Percentiles rank a stretch among this genome's conserved stretches.
phyloP scores from a whole-genome alignment of 495 filamentous ascomycete genomes.

The Pyrenula massariospora region DNA sequence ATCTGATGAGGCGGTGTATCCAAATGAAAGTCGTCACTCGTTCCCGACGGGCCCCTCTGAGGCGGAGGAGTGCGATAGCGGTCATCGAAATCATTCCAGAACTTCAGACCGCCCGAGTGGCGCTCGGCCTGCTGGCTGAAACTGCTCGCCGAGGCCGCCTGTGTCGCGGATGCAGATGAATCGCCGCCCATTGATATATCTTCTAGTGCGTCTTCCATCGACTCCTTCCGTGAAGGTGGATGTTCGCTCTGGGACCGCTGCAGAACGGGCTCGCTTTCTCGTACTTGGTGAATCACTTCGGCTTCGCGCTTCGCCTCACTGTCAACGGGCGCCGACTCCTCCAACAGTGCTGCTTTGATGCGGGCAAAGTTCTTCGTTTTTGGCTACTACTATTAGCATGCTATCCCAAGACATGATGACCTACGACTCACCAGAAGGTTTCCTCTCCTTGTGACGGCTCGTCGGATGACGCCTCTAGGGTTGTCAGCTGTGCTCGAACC shows the following conservation, averaged over 20 bases:
- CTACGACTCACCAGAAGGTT: slow-evolving; percentile 66
- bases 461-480: slow-evolving; percentile 38
- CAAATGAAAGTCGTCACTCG: slow-evolving; percentile 68
- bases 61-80: slow-evolving; percentile 55
- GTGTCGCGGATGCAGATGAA: slow-evolving; percentile 14
- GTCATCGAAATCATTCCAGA: slow-evolving; percentile 69
- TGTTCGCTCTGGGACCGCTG: slow-evolving; percentile 36
- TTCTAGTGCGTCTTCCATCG: slow-evolving; percentile 43
- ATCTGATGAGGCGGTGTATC: slow-evolving; percentile 50
- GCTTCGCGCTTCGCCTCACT: slow-evolving; percentile 84
- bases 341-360: slow-evolving; percentile 76
- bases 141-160: slow-evolving; percentile 40
- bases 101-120: slow-evolving; percentile 60
- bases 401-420: slow-evolving; percentile 5
- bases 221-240: slow-evolving; percentile 27
- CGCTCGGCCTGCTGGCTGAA: slow-evolving; percentile 63
- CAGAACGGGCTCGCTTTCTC: slow-evolving; percentile 50
- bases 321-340: slow-evolving; percentile 79
- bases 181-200: slow-evolving; percentile 49
- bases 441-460: slow-evolving; percentile 71
- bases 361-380: slow-evolving; percentile 93
- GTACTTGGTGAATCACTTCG: slow-evolving; percentile 87
- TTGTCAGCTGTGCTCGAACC: slow-evolving; percentile 27
- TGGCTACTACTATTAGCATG: slow-evolving; percentile 35
- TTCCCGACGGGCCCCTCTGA: slow-evolving; percentile 44